Evolutionary conservation across 257 asterid species (phyloP).

Genomic region (Coffea eugenioides): DNA sequence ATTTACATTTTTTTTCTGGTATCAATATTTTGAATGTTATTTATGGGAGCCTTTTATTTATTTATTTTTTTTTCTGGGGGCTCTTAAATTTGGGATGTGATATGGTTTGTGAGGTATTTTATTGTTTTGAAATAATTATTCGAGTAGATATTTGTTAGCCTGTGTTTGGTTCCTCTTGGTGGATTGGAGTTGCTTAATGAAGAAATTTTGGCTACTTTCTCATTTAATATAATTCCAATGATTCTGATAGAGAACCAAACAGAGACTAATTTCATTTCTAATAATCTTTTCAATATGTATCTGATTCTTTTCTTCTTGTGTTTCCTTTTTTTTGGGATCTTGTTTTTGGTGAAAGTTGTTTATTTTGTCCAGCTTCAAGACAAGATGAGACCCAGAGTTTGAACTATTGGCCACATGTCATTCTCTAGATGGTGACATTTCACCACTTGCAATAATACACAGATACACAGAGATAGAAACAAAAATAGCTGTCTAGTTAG

Average conservation of each 20-base stretch:
- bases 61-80: too few relatives aligned
- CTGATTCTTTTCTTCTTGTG: background rate
- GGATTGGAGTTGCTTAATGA: background rate
- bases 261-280: background rate
- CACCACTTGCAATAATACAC: background rate
- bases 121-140: background rate
- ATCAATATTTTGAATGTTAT: background rate
- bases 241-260: background rate
- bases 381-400: background rate
- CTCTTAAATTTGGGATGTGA: background rate
- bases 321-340: slow-evolving; percentile 1
- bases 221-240: background rate
- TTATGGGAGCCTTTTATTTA: too few relatives aligned
- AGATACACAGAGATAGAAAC: background rate
- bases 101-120: background rate
- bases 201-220: background rate
- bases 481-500: background rate
- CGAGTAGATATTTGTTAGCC: background rate
- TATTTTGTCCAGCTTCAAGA: background rate
- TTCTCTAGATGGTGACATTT: background rate
- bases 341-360: background rate
- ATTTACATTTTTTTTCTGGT: background rate
- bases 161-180: background rate
- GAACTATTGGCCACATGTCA: background rate
- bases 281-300: background rate